These are phyloP conservation scores for Melianthus villosus DNA, from an alignment of 441 rosid species.

Conservation along the genomic window DNA sequence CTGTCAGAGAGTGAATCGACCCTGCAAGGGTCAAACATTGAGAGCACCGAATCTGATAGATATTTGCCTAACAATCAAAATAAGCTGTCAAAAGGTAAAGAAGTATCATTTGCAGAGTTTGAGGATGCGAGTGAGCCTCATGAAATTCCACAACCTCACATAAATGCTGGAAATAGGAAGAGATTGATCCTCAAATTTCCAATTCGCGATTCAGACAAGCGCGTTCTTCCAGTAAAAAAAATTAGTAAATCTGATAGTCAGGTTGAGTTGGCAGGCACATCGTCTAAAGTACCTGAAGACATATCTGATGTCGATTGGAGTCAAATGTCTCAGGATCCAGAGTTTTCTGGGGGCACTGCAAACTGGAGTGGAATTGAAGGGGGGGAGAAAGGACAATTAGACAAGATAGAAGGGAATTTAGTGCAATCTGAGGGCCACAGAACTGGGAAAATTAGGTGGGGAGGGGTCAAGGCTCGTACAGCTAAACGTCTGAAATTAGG, in stretches of 20 bases:
- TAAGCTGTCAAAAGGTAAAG: too few species aligned
- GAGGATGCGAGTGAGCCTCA: slow-evolving; percentile 15
- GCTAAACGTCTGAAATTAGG: slow-evolving; percentile 49
- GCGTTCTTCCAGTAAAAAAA: slow-evolving; percentile 21
- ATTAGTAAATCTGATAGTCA: slow-evolving; percentile 14
- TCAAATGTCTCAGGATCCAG: slow-evolving; percentile 20
- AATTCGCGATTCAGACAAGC: slow-evolving; percentile 33
- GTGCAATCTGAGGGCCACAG: slow-evolving; percentile 23
- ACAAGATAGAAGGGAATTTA: slow-evolving; percentile 13
- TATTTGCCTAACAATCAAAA: slow-evolving; percentile 17
- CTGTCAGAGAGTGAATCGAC: slow-evolving; percentile 28
- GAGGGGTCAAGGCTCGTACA: slow-evolving; percentile 68
- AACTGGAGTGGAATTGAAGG: slow-evolving; percentile 17
- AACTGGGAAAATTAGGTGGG: slow-evolving; percentile 68
- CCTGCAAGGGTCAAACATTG: slow-evolving; percentile 14
- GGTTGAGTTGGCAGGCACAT: slow-evolving; percentile 14
- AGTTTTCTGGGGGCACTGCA: too few species aligned
- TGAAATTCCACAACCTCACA: slow-evolving; percentile 23
- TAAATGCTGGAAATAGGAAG: slow-evolving; percentile 34
- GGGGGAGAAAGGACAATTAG: slow-evolving; percentile 17
- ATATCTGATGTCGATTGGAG: slow-evolving; percentile 16
- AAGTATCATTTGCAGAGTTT: slow-evolving; percentile 15
- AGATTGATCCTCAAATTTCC: slow-evolving; percentile 46
- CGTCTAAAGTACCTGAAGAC: slow-evolving; percentile 24
- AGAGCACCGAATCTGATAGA: slow-evolving; percentile 18